Base-by-base conservation (phyloP, 2,329 filamentous ascomycete genomes). In the Byssochlamys sp. region DNA sequence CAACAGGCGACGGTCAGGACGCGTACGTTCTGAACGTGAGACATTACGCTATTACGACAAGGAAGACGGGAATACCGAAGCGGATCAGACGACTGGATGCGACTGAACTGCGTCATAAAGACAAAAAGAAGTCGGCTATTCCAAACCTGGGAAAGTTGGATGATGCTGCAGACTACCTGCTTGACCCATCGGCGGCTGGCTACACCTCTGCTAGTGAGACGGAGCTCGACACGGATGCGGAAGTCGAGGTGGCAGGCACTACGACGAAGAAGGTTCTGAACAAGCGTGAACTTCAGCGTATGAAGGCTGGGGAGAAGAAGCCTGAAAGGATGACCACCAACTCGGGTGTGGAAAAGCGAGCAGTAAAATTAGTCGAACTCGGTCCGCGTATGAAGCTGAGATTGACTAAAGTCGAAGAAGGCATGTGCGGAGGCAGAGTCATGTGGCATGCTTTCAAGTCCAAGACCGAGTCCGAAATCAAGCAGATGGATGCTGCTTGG, bases 371-470 rank as follows among this genome's bases (percentile, higher is more conserved):
- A 5, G 86, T 95, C 2, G 94, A 99, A 75, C 78, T 99, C 0
- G 94, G 94, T 0, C 94, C 94, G 1, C 84, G 94, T 56, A 87
- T 99, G 88, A 87, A 84, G 60, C 77, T 99, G 48, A 85, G 92
- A 31, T 79, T 99, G 75, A 91, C 90, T 57, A 99, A 99, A 77
- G 91, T 99, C 3, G 94, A 99, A 70, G 94, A 99, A 66, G 94
- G 92, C 1, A 75, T 97, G 5, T 96, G 91, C 67, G 82, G 83
- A 27, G 94, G 94, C 54, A 94, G 90, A 71, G 83, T 96, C 57
- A 89, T 99, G 88, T 99, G 94, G 94, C 94, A 99, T 73, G 91
- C 96, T 70, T 95, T 90, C 69, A 85, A 97, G 55, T 84, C 87
- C 70, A 99, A 99, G 80, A 85, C 84, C 5, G 84, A 84, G 65